Percentiles rank a stretch among this genome's conserved stretches.
Conservation (phyloP, 1,284 basidiomycete genomes). For the Peniophora sp. region DNA sequence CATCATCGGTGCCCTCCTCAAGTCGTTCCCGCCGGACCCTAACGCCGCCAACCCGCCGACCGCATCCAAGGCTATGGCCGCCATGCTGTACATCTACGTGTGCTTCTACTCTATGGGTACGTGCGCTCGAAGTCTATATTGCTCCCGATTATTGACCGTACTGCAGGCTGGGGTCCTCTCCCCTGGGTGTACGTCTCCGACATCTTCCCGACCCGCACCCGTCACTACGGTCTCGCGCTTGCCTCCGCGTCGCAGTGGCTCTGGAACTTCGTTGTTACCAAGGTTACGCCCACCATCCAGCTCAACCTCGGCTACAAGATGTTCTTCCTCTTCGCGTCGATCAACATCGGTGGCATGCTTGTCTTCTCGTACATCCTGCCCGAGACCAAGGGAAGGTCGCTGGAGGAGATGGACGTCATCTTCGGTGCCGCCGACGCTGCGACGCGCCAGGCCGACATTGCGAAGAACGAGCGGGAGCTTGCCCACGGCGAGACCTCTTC, state of each 20-base stretch:
- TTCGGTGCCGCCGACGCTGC: slow-evolving; percentile 62
- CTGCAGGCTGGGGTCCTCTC: slow-evolving; percentile 34
- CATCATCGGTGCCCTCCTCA: slow-evolving; percentile 69
- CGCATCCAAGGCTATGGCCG: slow-evolving; percentile 64
- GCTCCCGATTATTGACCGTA: too few relatives aligned
- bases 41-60: slow-evolving; percentile 29
- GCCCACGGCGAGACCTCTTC: too few relatives aligned
- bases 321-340: slow-evolving; percentile 62
- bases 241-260: slow-evolving; percentile 74
- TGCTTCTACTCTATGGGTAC: slow-evolving; percentile 64
- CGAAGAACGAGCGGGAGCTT: slow-evolving; percentile 29
- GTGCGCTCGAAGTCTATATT: too few relatives aligned
- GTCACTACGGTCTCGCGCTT: slow-evolving; percentile 68
- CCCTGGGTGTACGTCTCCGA: slow-evolving; percentile 71
- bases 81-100: slow-evolving; percentile 69
- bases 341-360: slow-evolving; percentile 39
- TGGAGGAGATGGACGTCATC: slow-evolving; percentile 78
- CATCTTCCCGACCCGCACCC: slow-evolving; percentile 77
- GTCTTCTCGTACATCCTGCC: slow-evolving; percentile 41
- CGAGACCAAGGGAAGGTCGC: slow-evolving; percentile 67
- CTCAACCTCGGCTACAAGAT: slow-evolving; percentile 56
- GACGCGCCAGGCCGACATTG: slow-evolving; percentile 48
- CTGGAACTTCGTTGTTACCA: slow-evolving; percentile 74
- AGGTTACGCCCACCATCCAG: slow-evolving; percentile 61
- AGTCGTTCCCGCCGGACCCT: slow-evolving; percentile 54